Evolutionary conservation across 2,329 filamentous ascomycete genomes (phyloP).

Genomic region (Ceratocystis alfenasii): DNA sequence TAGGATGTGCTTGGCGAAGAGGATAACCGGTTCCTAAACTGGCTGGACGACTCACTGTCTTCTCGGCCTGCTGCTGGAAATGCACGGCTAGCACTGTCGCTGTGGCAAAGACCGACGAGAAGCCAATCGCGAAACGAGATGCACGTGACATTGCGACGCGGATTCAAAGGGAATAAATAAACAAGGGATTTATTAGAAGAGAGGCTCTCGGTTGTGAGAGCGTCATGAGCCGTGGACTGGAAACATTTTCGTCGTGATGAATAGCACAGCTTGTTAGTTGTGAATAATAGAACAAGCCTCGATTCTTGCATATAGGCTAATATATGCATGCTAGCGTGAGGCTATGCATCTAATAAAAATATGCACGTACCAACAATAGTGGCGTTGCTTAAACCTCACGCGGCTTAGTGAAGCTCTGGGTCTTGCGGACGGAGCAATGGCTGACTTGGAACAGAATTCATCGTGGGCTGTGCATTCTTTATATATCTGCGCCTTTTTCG

Average conservation of each 20-base stretch:
- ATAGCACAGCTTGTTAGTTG: neutral
- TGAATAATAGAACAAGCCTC: neutral
- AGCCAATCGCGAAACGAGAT: conserved; percentile 72
- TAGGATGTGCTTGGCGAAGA: neutral
- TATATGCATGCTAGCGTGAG: neutral
- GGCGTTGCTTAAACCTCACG: conserved; percentile 14
- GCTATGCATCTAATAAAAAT: neutral
- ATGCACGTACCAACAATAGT: neutral
- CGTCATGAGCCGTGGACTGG: neutral
- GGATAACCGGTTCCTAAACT: neutral
- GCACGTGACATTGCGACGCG: conserved; percentile 63
- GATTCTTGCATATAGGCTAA: neutral
- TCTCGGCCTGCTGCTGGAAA: conserved; percentile 73
- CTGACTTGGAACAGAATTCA: neutral
- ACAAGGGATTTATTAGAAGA: neutral
- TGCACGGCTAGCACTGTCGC: conserved; percentile 78
- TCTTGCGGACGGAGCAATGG: neutral
- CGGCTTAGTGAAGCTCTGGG: conserved; percentile 4
- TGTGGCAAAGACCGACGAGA: conserved; percentile 63
- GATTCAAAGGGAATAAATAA: neutral
- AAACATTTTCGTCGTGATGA: neutral
- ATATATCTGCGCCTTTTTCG: neutral
- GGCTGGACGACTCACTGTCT: conserved; percentile 48
- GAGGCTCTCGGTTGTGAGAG: neutral
- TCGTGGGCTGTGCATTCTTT: conserved; percentile 4